Base-by-base conservation (phyloP, 257 asterid genomes). In the Solanum paucissectum region DNA sequence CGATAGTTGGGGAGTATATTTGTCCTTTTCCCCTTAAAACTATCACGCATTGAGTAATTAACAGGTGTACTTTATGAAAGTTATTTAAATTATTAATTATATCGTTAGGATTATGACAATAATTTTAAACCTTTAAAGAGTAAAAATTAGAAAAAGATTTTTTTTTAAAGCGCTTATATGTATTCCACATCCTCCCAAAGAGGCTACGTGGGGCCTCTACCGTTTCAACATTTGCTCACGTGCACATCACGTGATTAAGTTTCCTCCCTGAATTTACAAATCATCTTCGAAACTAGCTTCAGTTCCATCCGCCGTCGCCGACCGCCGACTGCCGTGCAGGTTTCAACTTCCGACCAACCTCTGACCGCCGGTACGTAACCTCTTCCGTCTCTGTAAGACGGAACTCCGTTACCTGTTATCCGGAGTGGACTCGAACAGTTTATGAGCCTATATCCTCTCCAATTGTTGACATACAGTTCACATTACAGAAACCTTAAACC, bases 401-500 rank as follows among this genome's bases (percentile, higher is more conserved):
- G 71, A 36, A 18, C 32, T 86, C 84, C 69, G 71, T 52, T 9
- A 12, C 32, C 36, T 86, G 32, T 46, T 86, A 85, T 32, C 46
- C 4, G 76, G 34, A 34, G 84, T 73, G 68, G 36, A 89, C 84
- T 84, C 85, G 72, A 81, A 40, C 69, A 69, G 88, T 68, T 49
- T 62, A 95, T 94, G 98, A 73, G 74, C 94, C 93, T 88, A 87
- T 86, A 91, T 74, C 75, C 94, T 76, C 89, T 92, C 85, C 93
- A 91, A 20, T 89, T 92, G 27, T 52, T 85, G 76, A 89, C 90
- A 49, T 81, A 21, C 86, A 66, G 12, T 89, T 90, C 89, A 52
- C 84, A 25, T 91, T 58, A 91, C 91, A 88, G 89, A 92, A 89
- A 93, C 95, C 95, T 91, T 89, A 94, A 92, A 88, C 90, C 87